These are phyloP conservation scores for Pythium aristosporum DNA, from an alignment of 352 stramenopile genomes.

Conservation along the genomic window DNA sequence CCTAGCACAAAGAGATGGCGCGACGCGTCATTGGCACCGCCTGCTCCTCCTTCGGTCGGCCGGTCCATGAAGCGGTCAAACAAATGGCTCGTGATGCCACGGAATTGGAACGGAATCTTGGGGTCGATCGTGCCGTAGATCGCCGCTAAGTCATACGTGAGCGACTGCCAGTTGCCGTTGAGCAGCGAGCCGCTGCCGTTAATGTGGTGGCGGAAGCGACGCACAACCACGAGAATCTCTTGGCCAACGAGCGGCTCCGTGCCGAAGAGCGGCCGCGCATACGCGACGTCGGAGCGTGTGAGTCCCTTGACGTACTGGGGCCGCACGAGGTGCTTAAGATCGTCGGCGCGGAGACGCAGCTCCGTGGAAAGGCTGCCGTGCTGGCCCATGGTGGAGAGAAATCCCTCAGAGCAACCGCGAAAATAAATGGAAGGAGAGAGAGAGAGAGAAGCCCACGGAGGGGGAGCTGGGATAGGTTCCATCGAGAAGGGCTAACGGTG, in stretches of 20 bases:
- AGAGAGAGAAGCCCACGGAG: neutral
- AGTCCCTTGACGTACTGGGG: constrained; percentile 29
- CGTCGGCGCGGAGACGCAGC: constrained; percentile 22
- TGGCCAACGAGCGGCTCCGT: constrained; percentile 28
- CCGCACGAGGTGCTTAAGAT: constrained; percentile 29
- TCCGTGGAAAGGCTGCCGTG: constrained; percentile 27
- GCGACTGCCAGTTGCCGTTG: constrained; percentile 22
- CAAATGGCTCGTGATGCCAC: constrained; percentile 17
- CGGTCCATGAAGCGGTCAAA: constrained; percentile 26
- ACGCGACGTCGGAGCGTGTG: constrained; percentile 25
- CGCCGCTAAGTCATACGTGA: constrained; percentile 29
- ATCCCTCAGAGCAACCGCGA: neutral
- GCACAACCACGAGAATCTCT: constrained; percentile 25
- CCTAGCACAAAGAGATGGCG: constrained; percentile 27
- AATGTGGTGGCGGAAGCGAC: constrained; percentile 28
- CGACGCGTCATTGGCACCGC: constrained; percentile 13
- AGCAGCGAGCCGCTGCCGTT: constrained; percentile 25
- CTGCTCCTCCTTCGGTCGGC: neutral
- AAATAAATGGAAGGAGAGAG: neutral
- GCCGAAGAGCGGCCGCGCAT: constrained; percentile 25
- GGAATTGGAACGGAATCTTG: constrained; percentile 3
- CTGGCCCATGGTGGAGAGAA: constrained; percentile 16
- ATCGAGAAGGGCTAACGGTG: neutral
- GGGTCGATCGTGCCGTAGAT: constrained; percentile 14
- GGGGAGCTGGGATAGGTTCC: too few relatives aligned